Percentiles rank a stretch among this genome's conserved stretches.
Conservation (phyloP, 495 filamentous ascomycete species). For the Trichoderma asperelloides region DNA sequence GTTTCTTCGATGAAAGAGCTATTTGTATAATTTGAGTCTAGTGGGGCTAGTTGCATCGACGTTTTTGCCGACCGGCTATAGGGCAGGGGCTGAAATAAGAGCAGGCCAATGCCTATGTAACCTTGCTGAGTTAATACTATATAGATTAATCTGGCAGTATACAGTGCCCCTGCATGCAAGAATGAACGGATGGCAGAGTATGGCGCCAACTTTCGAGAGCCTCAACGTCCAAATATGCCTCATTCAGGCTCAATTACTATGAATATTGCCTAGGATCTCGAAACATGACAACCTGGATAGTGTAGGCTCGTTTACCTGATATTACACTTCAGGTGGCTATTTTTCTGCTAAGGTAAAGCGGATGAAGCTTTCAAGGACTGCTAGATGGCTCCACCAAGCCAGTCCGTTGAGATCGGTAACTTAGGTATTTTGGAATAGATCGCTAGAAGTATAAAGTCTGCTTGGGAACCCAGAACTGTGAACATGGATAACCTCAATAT, state of each 20-base stretch:
- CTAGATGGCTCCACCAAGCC: neutral
- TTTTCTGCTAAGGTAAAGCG: neutral
- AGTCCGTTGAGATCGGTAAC: neutral
- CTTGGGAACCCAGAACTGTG: neutral
- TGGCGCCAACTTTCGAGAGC: neutral
- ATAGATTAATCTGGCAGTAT: neutral
- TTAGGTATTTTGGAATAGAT: neutral
- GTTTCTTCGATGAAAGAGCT: neutral
- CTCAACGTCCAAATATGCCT: neutral
- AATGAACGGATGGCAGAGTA: neutral
- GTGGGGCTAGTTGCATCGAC: neutral
- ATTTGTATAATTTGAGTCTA: neutral
- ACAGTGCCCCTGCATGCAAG: neutral
- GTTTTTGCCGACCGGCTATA: conserved; percentile 5
- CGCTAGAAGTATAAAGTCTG: neutral
- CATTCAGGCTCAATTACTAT: neutral
- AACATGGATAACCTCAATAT: neutral
- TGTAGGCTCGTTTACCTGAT: neutral
- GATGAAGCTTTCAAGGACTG: neutral
- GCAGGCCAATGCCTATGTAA: neutral
- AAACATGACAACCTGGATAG: neutral
- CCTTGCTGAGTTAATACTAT: neutral
- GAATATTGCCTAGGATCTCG: neutral
- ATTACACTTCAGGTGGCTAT: neutral
- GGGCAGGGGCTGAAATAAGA: neutral